These are phyloP conservation scores for Saccharomyces pastorianus DNA, from an alignment of 1,139 yeast species.

Conservation along the genomic window DNA sequence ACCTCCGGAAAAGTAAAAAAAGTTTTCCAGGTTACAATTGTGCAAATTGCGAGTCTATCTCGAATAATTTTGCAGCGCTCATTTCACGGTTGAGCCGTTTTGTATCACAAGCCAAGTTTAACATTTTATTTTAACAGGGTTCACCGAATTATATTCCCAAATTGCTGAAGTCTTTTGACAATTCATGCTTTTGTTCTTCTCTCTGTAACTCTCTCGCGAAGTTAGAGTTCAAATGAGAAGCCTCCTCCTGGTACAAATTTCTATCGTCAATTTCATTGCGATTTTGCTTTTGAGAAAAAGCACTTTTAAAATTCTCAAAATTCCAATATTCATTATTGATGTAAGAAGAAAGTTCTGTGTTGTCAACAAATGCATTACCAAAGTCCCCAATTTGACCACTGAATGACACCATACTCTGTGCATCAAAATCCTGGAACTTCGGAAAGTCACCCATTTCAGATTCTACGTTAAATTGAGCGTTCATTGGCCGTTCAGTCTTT, in stretches of 20 bases:
- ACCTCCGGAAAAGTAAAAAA: neutral
- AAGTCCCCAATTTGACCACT: constrained; percentile 28
- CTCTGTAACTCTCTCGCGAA: constrained; percentile 12
- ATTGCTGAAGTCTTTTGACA: neutral
- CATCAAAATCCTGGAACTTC: constrained; percentile 36
- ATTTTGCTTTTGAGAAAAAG: neutral
- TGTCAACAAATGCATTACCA: constrained; percentile 21
- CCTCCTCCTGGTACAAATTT: constrained; percentile 7
- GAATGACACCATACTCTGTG: constrained; percentile 44
- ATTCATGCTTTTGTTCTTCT: constrained; percentile 1
- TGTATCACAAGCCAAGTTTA: neutral
- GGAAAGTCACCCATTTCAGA: constrained; percentile 18
- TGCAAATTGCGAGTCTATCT: neutral
- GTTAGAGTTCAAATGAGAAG: constrained; percentile 8
- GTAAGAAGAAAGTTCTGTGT: constrained; percentile 30
- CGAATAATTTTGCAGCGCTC: neutral
- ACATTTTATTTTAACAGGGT: neutral
- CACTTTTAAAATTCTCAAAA: constrained; percentile 9
- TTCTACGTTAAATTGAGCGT: constrained; percentile 14
- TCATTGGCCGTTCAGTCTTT: constrained; percentile 8
- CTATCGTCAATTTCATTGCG: neutral
- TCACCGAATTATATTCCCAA: neutral
- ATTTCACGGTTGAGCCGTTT: neutral
- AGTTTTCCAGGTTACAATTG: neutral
- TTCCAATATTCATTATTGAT: constrained; percentile 26